Percentiles rank a stretch among this genome's conserved stretches.
phyloP scores from a whole-genome alignment of 2,329 filamentous ascomycete species.

The Cordyceps tenuipes region DNA sequence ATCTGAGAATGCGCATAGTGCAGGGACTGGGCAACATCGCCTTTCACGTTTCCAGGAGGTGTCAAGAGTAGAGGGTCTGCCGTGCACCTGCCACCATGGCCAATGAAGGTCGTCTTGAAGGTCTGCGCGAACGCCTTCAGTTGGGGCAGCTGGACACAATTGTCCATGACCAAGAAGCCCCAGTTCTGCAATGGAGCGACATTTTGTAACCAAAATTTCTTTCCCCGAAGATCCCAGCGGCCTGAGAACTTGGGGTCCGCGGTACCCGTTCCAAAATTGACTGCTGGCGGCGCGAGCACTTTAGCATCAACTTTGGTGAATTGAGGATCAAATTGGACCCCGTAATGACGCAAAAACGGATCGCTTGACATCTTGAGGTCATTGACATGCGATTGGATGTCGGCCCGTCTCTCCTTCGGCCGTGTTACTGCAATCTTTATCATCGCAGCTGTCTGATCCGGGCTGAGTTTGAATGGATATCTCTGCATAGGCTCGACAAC shows the following conservation, averaged over 20 bases:
- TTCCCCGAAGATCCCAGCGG: constrained; percentile 80
- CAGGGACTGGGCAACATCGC: constrained; percentile 45
- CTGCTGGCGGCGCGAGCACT: constrained; percentile 60
- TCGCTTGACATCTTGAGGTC: constrained; percentile 65
- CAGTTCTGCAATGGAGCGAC: constrained; percentile 56
- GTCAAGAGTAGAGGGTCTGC: constrained; percentile 27
- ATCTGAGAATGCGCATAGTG: constrained; percentile 34
- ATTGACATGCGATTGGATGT: constrained; percentile 48
- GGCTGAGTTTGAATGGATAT: constrained; percentile 54
- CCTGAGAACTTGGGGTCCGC: constrained; percentile 58
- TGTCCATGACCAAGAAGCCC: constrained; percentile 62
- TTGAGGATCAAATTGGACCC: constrained; percentile 55
- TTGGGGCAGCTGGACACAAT: constrained; percentile 35
- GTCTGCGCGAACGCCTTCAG: constrained; percentile 26
- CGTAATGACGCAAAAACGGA: constrained; percentile 62
- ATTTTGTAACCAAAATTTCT: constrained; percentile 64
- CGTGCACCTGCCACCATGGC: constrained; percentile 40
- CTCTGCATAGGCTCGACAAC: constrained; percentile 45
- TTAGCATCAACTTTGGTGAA: constrained; percentile 64
- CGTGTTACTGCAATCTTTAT: constrained; percentile 86
- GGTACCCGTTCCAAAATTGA: constrained; percentile 55
- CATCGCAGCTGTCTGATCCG: constrained; percentile 68
- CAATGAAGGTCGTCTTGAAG: constrained; percentile 38
- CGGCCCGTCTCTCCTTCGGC: constrained; percentile 56
- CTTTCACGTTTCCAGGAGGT: constrained; percentile 22